Base-by-base conservation (phyloP, 306 rosid species). In the Fragaria ananassa region DNA sequence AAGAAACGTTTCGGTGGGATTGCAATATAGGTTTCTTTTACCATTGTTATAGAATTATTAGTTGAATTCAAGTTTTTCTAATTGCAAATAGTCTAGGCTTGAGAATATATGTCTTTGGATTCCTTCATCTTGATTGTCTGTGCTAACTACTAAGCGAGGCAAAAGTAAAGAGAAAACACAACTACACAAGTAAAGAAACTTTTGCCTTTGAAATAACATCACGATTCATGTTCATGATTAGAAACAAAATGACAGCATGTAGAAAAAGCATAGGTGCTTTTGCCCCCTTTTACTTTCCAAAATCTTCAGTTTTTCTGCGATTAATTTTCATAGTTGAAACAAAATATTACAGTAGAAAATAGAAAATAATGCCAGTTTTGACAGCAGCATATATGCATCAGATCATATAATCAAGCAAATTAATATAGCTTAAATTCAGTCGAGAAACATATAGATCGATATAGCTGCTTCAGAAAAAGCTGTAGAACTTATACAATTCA, bases 181-280 rank as follows among this genome's bases (percentile, higher is more conserved):
- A 31, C 34, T 31, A 31, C 3, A 31, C 34, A 31, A 83, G 86
- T 34, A 72, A 83, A 82, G 70, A 68, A 74, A 76, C 78, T 83
- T 42, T 86, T 83, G 80, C 89, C 58, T 15, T 29, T 44, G 81
- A 73, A 87, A 45, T 73, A 76, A 70, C 72, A 76, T 82, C 76
- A 87, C 68, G 80, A 76, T 81, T 41, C 17, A 21, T 72, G 51
- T 76, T 64, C 70, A 63, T 35, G 45, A 64, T 35, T 34, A 37
- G 23, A 64, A 69, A 82, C 81, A 74, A 76, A 58, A 74, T 81
- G 91, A 87, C 88, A 87, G 64, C 86, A 74, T 34, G 46, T 35
- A 35, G 23, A 66, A 54, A 76, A 68, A 76, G 60, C 79, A 31
- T 31, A 31, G 3, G 35, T 31, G 35, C 35, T 2, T 29, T 29